Evolutionary conservation across 2,329 filamentous ascomycete species (phyloP).

Genomic region (Phoma herbarum): DNA sequence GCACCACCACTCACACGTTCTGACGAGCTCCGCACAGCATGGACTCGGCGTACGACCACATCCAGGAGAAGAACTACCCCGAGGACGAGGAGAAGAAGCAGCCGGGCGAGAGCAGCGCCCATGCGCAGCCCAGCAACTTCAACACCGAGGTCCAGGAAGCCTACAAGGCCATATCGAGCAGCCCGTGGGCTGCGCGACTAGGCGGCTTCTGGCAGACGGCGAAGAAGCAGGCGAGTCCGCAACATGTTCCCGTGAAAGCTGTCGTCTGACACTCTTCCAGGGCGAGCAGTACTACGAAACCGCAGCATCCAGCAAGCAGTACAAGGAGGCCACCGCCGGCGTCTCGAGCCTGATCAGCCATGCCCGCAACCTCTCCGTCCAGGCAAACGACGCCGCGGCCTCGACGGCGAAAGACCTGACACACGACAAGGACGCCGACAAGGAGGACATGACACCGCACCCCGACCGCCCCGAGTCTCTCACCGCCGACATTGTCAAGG

Average conservation of each 20-base stretch:
- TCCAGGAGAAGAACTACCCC: conserved; percentile 78
- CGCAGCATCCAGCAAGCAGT: conserved; percentile 80
- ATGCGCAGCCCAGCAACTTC: conserved; percentile 62
- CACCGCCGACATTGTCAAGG: conserved; percentile 61
- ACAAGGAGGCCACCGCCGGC: conserved; percentile 84
- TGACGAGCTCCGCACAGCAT: conserved; percentile 58
- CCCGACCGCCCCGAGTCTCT: conserved; percentile 56
- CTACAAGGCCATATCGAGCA: conserved; percentile 90
- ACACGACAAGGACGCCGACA: conserved; percentile 27
- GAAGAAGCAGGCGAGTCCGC: conserved; percentile 79
- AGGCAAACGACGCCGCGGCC: conserved; percentile 33
- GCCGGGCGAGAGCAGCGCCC: conserved; percentile 52
- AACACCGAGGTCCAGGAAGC: conserved; percentile 93
- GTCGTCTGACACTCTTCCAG: conserved; percentile 52
- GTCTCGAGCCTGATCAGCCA: conserved; percentile 77
- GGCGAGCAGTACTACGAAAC: conserved; percentile 89
- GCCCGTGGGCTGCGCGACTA: conserved; percentile 87
- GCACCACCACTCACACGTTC: conserved; percentile 13
- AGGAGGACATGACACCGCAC: conserved; percentile 40
- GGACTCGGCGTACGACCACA: conserved; percentile 98
- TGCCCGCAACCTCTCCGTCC: conserved; percentile 75
- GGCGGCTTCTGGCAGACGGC: conserved; percentile 90
- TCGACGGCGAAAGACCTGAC: conserved; percentile 24
- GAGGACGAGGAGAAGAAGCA: conserved; percentile 60
- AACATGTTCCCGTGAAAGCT: neutral